A percentile compares a stretch with the other conserved stretches of the same genome.
phyloP scores from a whole-genome alignment of 768 basidiomycete species.

The Termitomyces sp. region DNA sequence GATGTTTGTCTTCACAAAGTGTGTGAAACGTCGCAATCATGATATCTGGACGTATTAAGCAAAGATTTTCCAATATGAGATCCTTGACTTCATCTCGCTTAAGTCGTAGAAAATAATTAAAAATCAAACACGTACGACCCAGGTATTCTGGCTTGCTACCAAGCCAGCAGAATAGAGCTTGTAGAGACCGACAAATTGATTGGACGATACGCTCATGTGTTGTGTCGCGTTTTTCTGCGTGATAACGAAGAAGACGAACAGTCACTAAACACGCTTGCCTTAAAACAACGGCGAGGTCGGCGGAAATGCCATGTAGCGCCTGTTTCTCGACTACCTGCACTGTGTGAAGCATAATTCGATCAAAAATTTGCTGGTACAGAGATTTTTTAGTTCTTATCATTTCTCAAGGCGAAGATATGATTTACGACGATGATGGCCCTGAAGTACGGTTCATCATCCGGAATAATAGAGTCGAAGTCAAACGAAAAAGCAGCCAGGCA shows the following conservation, averaged over 20 bases:
- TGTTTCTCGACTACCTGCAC: conserved; percentile 5
- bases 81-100: conserved; percentile 22
- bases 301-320: background rate
- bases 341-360: conserved; percentile 13
- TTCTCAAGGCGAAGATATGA: background rate
- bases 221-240: conserved; percentile 6
- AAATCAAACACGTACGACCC: conserved; percentile 14
- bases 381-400: background rate
- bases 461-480: background rate
- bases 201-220: conserved; percentile 12
- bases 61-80: conserved; percentile 25
- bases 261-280: conserved; percentile 22
- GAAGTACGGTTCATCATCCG: background rate
- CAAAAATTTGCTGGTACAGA: conserved; percentile 19
- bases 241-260: conserved; percentile 18
- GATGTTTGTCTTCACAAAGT: conserved; percentile 15
- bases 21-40: conserved; percentile 14
- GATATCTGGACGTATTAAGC: conserved; percentile 14
- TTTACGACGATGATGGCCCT: conserved; percentile 7
- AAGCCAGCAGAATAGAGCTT: conserved; percentile 24
- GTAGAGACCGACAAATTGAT: conserved; percentile 21
- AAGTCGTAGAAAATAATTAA: background rate
- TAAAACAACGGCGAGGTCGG: conserved; percentile 18
- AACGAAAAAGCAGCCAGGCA: background rate
- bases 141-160: conserved; percentile 15